Conservation (phyloP, 139 green algal species). For the Desmodesmus armatus region DNA sequence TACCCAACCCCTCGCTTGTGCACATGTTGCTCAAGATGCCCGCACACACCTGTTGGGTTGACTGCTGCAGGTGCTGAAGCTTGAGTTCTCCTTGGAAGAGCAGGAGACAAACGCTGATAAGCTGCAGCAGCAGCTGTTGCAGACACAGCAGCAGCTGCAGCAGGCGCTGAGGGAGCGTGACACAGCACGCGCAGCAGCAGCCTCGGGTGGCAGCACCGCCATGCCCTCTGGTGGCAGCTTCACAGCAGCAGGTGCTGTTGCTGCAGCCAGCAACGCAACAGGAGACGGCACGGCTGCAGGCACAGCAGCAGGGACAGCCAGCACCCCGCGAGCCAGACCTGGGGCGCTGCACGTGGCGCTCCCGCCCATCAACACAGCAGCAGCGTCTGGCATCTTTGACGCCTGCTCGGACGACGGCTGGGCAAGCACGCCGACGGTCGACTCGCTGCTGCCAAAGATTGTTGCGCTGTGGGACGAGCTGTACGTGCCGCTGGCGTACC, state of each 20-base stretch:
- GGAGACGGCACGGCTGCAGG: constrained; percentile 18
- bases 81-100: constrained; percentile 56
- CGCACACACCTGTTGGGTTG: too few relatives aligned
- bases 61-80: constrained; percentile 53
- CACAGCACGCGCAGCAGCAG: constrained; percentile 4
- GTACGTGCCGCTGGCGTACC: constrained; percentile 68
- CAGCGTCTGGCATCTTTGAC: constrained; percentile 47
- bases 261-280: background rate
- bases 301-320: constrained; percentile 13
- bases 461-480: constrained; percentile 76
- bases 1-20: too few relatives aligned
- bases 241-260: background rate
- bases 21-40: too few relatives aligned
- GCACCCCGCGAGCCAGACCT: too few relatives aligned
- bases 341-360: background rate
- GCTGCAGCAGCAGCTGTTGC: constrained; percentile 1
- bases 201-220: background rate
- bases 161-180: background rate
- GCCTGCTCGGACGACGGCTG: constrained; percentile 51
- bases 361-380: constrained; percentile 27
- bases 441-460: constrained; percentile 65
- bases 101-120: background rate
- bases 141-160: constrained; percentile 26
- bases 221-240: background rate
- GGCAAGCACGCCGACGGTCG: constrained; percentile 52